Conservation (phyloP, 208 protist species). For the Acanthamoeba lenticulata region DNA sequence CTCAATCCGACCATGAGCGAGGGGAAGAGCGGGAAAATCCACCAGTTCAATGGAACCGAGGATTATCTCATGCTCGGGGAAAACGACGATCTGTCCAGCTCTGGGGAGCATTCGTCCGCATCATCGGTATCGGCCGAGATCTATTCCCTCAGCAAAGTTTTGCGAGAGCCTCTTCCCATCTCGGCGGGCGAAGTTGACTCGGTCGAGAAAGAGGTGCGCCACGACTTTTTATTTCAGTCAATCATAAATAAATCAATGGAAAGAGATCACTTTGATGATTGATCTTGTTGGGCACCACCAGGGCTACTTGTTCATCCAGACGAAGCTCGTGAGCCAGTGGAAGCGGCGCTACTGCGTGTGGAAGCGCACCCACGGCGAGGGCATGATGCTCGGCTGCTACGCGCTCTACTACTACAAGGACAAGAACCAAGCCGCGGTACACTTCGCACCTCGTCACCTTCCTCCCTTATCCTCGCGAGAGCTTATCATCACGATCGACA, state of each 20-base stretch:
- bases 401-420: slow-evolving; percentile 13
- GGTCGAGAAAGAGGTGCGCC: not conserved
- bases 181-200: not conserved
- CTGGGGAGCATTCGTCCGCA: not conserved
- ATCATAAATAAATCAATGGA: too few species aligned
- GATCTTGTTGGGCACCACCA: not conserved
- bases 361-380: not conserved
- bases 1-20: not conserved
- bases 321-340: not conserved
- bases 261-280: too few species aligned
- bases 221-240: too few species aligned
- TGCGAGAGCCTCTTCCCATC: not conserved
- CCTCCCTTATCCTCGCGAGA: too few species aligned
- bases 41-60: not conserved
- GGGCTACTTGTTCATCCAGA: not conserved
- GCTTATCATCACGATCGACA: not conserved
- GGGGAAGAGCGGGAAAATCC: not conserved
- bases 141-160: not conserved
- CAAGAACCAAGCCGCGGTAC: not conserved
- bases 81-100: not conserved
- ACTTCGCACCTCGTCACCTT: not conserved
- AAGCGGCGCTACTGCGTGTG: slow-evolving; percentile 2
- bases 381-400: not conserved
- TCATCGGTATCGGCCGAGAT: not conserved
- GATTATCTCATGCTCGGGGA: not conserved